These are phyloP conservation scores for Phallus indusiatus DNA, from an alignment of 768 basidiomycete genomes.

Conservation along the genomic window DNA sequence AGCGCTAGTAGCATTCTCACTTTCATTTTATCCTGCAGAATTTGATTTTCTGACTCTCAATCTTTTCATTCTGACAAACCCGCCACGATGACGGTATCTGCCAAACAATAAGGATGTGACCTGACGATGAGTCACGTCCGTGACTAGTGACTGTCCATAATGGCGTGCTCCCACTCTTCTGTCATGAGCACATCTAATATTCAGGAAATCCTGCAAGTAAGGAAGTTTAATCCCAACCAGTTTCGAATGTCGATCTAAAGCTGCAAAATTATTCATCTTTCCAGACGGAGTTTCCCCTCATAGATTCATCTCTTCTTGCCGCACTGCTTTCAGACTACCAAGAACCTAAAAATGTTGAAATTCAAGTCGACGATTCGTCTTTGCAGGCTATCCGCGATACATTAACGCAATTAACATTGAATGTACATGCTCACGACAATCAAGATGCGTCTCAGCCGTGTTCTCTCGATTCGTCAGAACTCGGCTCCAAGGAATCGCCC, in stretches of 20 bases:
- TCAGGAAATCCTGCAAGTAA: not conserved
- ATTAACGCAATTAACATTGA: not conserved
- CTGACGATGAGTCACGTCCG: too few species aligned
- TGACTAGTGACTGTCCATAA: too few species aligned
- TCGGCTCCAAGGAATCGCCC: not conserved
- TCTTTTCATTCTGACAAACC: too few species aligned
- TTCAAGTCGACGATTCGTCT: not conserved
- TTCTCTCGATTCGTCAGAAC: not conserved
- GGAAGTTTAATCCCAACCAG: not conserved
- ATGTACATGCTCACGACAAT: not conserved
- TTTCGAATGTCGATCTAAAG: not conserved
- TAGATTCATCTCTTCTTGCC: slow-evolving; percentile 2
- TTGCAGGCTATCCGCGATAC: not conserved
- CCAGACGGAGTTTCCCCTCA: slow-evolving; percentile 3
- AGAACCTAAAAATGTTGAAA: not conserved
- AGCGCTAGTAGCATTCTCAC: too few species aligned
- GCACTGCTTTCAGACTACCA: slow-evolving; percentile 2
- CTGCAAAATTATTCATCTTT: not conserved
- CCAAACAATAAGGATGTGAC: too few species aligned
- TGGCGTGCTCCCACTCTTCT: too few species aligned
- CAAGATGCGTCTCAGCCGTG: not conserved
- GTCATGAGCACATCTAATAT: not conserved
- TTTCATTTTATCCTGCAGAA: too few species aligned
- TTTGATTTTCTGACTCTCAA: too few species aligned
- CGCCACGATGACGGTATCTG: too few species aligned